Base-by-base conservation (phyloP, 768 basidiomycete species). In the Trametes cinnabarina region DNA sequence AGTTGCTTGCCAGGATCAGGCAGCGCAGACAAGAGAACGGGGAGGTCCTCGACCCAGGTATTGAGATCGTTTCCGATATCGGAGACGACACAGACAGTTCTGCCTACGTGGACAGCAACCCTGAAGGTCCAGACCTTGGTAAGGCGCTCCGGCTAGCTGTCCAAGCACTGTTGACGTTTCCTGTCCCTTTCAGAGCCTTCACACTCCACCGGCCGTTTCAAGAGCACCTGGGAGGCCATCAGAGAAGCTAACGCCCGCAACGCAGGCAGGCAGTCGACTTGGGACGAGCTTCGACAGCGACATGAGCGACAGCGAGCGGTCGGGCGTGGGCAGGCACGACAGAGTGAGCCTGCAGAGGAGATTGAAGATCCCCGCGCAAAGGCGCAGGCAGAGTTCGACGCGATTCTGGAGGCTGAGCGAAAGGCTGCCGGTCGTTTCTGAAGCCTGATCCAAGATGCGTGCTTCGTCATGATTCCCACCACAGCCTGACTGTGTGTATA, bases 281-380 rank as follows among this genome's bases (percentile, higher is more conserved):
- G 88, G 88, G 88, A 90, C 63, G 68, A 72, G 23, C 74, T 90
- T 20, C 82, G 88, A 30, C 84, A 87, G 66, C 76, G 55, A n/a
- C 61, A 68, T 26, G 66, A 74, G 46, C 77, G 86, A 60, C 79
- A 81, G 66, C 76, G 35, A 58, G 30, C 55, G 59, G 26, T 40
- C 9, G 35, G 55, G 37, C 44, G 44, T 43, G 23, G 42, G 17
- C 43, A 48, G 30, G 30, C 30, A 12, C 30, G 30, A 32, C 42
- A 59, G 10, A 54, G 41, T 15, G 46, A 61, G 19, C 25, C 57
- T 5, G 44, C 56, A 15, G 55, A 62, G 12, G 54, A 62, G 12
- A 65, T 9, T 57, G 71, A 55, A 54, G 64, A 66, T 44, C 63
- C 57, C 9, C 76, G 80, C 39, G 67, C 71, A 4, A 49, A 63